Conservation (phyloP, 805 yeast genomes). For the Saccharomycopsis olivae region DNA sequence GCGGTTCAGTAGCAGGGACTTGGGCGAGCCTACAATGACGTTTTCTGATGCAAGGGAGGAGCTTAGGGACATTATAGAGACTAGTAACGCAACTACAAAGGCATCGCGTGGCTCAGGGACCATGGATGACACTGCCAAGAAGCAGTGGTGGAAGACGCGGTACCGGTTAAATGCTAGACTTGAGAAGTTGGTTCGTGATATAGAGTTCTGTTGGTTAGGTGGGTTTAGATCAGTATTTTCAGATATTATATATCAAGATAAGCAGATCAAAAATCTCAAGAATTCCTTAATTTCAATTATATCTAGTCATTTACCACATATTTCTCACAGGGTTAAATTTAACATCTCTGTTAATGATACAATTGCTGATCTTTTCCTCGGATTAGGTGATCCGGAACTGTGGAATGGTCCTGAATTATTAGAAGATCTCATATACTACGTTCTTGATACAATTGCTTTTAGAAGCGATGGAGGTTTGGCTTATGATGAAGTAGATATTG, state of each 20-base stretch:
- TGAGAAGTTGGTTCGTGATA: slow-evolving; percentile 37
- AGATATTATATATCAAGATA: slow-evolving; percentile 20
- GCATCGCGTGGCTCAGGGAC: slow-evolving; percentile 4
- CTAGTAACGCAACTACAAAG: slow-evolving; percentile 54
- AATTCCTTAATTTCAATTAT: slow-evolving; percentile 30
- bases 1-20: slow-evolving; percentile 35
- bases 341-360: slow-evolving; percentile 31
- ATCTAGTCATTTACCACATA: slow-evolving; percentile 32
- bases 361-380: slow-evolving; percentile 41
- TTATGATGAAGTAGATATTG: slow-evolving; percentile 56
- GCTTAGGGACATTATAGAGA: slow-evolving; percentile 40
- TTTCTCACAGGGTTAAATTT: not conserved
- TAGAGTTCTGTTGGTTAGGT: slow-evolving; percentile 66
- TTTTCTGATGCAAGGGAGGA: slow-evolving; percentile 37
- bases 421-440: slow-evolving; percentile 54
- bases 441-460: slow-evolving; percentile 47
- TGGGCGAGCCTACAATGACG: slow-evolving; percentile 31
- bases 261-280: slow-evolving; percentile 26
- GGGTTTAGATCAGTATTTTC: slow-evolving; percentile 60
- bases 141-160: slow-evolving; percentile 71
- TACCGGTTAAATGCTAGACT: slow-evolving; percentile 49
- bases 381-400: slow-evolving; percentile 30
- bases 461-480: slow-evolving; percentile 59
- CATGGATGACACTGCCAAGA: slow-evolving; percentile 35
- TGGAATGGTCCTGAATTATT: slow-evolving; percentile 29